Base-by-base conservation (phyloP, 805 yeast species). In the Isabelozyma heimii region DNA sequence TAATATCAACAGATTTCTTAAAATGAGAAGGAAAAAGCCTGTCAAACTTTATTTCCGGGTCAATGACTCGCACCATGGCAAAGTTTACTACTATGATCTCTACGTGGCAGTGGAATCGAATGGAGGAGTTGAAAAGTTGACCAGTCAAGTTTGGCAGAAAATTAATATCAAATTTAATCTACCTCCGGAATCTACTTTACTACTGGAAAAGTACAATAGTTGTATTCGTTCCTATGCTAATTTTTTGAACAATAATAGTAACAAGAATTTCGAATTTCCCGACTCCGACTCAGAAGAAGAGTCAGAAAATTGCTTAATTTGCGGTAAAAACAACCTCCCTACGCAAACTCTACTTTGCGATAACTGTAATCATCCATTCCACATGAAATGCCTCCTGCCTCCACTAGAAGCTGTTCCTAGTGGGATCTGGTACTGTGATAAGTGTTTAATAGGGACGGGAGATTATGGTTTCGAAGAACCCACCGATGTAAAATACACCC, bases 381-480 rank as follows among this genome's bases (percentile, higher is more conserved):
- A 91, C 63, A 72, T 75, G 66, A 67, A 70, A 38, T 90, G 96
- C 60, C 68, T 90, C n/a, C 67, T 66, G 12, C 86, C 86, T 2
- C 83, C 83, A 1, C 55, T 86, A 20, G 60, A 65, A 0, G 57
- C 58, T 2, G 68, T 84, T 1, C 91, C 91, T 0, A 61, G 72
- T 24, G 80, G 80, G 9, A 78, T 74, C 14, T 91, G 97, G 96
- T 85, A 77, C 60, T 91, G 98, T 64, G 86, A 85, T 44, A 79
- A 79, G 48, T 91, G 98, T 65, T 70, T 91, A n/a, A 74, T 87
- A 12, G 97, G 96, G 0, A 85, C 89, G 39, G 92, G 94, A 1
- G 91, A 84, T 53, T 91, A 89, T 60, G 96, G 96, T 0, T 91
- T 92, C 63, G 91, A 87, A 53, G 94, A 87, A 54, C 66, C 66